Percentiles rank a stretch among this genome's conserved stretches.
Evolutionary conservation across 805 yeast genomes (phyloP).

Genomic region (Candida tibetensis): DNA sequence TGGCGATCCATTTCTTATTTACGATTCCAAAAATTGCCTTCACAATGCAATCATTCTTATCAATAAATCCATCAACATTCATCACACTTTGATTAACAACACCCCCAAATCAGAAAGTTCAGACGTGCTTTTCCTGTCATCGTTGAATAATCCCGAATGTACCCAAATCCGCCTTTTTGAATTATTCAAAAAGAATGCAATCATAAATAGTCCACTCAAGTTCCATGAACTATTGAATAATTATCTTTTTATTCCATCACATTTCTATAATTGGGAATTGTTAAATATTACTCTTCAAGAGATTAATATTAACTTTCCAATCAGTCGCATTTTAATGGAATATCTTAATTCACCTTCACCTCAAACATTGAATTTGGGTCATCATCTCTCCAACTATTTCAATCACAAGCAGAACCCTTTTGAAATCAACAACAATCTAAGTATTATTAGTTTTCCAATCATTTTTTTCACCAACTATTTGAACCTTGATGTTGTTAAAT

Average conservation of each 20-base stretch:
- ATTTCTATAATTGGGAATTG: constrained; percentile 43
- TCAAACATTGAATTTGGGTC: constrained; percentile 10
- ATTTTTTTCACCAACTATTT: constrained; percentile 37
- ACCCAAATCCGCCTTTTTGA: constrained; percentile 24
- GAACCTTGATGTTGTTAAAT: constrained; percentile 21
- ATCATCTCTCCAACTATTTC: constrained; percentile 14
- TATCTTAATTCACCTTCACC: constrained; percentile 14
- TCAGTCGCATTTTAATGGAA: constrained; percentile 14
- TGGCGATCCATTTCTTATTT: constrained; percentile 22
- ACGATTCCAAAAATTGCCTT: constrained; percentile 38
- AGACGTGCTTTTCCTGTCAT: background rate
- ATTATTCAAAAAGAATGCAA: constrained; percentile 46
- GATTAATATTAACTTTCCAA: constrained; percentile 28
- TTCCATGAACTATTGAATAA: constrained; percentile 49
- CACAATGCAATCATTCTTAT: constrained; percentile 55
- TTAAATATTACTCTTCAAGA: constrained; percentile 48
- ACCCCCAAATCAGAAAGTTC: background rate
- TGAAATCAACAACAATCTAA: constrained; percentile 48
- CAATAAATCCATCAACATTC: constrained; percentile 37
- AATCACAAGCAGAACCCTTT: constrained; percentile 11
- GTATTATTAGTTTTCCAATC: constrained; percentile 50
- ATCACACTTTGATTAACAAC: constrained; percentile 3
- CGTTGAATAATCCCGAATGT: background rate
- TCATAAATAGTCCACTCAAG: constrained; percentile 50
- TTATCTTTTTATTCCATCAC: constrained; percentile 43